Conservation (phyloP, 352 stramenopile genomes). For the Phytopythium ostracodes region DNA sequence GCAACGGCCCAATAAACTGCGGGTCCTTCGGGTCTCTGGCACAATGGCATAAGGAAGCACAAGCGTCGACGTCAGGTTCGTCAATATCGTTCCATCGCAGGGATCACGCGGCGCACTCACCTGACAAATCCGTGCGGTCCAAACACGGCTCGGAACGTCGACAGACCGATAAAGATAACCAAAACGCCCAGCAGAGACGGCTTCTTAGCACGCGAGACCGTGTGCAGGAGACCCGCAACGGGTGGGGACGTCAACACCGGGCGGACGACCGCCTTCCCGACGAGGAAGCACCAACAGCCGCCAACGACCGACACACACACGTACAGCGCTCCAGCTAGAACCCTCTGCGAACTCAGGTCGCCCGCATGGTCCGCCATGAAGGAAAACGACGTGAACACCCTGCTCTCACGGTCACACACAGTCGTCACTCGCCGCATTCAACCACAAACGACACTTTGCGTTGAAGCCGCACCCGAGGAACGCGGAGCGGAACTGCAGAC, state of each 20-base stretch:
- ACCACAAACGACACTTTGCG: neutral
- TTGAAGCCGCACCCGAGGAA: constrained; percentile 60
- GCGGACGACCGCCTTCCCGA: constrained; percentile 34
- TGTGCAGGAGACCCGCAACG: constrained; percentile 9
- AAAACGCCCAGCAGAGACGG: constrained; percentile 30
- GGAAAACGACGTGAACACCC: constrained; percentile 85
- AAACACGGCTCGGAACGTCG: constrained; percentile 36
- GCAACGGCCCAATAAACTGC: constrained; percentile 57
- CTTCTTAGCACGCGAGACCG: constrained; percentile 17
- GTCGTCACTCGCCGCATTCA: constrained; percentile 1
- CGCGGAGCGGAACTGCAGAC: constrained; percentile 61
- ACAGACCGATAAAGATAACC: constrained; percentile 31
- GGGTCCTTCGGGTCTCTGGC: constrained; percentile 75
- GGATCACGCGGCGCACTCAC: constrained; percentile 14
- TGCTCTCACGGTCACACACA: constrained; percentile 15
- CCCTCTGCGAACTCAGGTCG: constrained; percentile 45
- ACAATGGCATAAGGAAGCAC: neutral
- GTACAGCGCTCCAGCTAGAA: constrained; percentile 52
- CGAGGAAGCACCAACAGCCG: constrained; percentile 51
- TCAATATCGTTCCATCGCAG: neutral
- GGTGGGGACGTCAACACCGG: constrained; percentile 11
- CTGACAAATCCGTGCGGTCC: constrained; percentile 63
- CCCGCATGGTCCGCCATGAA: constrained; percentile 87
- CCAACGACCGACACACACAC: constrained; percentile 45
- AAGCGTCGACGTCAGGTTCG: neutral